Base-by-base conservation (phyloP, 1,139 yeast species). In the Blastobotrys serpentis region DNA sequence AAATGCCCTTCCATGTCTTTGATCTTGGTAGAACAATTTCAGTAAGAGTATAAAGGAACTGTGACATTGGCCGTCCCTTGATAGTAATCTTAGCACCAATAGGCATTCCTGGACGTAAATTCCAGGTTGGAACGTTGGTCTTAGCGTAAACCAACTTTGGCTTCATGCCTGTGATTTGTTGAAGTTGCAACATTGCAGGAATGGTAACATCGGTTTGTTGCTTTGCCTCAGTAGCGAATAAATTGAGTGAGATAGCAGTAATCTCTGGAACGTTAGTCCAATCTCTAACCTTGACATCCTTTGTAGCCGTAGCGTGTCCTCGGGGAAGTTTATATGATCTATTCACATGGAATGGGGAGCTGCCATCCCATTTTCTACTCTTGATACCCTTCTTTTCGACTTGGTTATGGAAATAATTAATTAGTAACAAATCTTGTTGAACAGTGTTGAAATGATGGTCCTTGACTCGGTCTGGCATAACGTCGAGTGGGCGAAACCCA, bases 21-120 rank as follows among this genome's bases (percentile, higher is more conserved):
- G 90, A 81, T 69, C 96, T 80, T 44, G 99, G 98, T 59, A 92
- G 76, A 23, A 94, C 98, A 58, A 94, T 74, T 68, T 94, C 98
- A 1, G 95, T 81, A 61, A 94, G 72, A 1, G 98, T 92, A 18
- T 85, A 71, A 52, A 94, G 66, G 63, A 94, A 92, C 69, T 89
- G 97, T 49, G 82, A 72, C 84, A 90, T 86, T 50, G 87, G 87
- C 55, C 84, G 78, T 42, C 97, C 98, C 32, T 75, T 74, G 52
- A 94, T 72, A 52, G 79, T 81, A 17, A 84, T 84, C 65, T 86
- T 86, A 52, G 95, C 96, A 47, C 98, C 99, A 80, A 95, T 86
- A 44, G 86, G 84, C 73, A 82, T 84, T 41, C 97, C 96, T 45
- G 82, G 82, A 67, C 98, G 81, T 49, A 89, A 77, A 59, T 83